Percentiles rank a stretch among this genome's conserved stretches.
phyloP scores from a whole-genome alignment of 208 protist species.

The Acanthamoeba royreba region DNA sequence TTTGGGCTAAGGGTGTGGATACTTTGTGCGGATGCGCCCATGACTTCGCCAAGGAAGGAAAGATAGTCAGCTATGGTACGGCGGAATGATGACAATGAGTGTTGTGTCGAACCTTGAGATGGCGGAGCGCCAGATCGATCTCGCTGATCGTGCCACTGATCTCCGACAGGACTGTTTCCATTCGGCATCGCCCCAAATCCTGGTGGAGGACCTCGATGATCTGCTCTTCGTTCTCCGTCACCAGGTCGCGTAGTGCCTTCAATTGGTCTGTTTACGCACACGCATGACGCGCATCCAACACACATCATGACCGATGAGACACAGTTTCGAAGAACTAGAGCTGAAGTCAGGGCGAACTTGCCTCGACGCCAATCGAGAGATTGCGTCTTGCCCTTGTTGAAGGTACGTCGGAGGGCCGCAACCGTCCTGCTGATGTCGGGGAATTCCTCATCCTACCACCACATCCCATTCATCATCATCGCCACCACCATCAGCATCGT shows the following conservation, averaged over 20 bases:
- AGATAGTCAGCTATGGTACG: neutral
- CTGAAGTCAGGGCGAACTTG: neutral
- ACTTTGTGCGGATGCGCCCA: neutral
- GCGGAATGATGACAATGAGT: neutral
- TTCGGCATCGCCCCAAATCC: neutral
- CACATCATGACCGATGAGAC: neutral
- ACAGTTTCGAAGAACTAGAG: neutral
- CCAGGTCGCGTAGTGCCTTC: neutral
- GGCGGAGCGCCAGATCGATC: neutral
- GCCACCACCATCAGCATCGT: no score
- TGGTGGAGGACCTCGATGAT: neutral
- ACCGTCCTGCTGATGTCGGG: neutral
- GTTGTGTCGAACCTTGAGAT: neutral
- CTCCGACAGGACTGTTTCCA: neutral
- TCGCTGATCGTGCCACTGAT: neutral
- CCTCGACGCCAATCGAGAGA: neutral
- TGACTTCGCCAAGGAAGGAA: neutral
- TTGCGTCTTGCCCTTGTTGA: neutral
- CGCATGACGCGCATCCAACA: neutral
- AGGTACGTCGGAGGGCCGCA: neutral
- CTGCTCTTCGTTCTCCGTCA: neutral
- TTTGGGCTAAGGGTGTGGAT: neutral
- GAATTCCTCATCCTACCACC: neutral
- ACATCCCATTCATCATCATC: no score
- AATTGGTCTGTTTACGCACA: neutral